Conservation (phyloP, 176 grass and related monocot species). For the Secale cereale region DNA sequence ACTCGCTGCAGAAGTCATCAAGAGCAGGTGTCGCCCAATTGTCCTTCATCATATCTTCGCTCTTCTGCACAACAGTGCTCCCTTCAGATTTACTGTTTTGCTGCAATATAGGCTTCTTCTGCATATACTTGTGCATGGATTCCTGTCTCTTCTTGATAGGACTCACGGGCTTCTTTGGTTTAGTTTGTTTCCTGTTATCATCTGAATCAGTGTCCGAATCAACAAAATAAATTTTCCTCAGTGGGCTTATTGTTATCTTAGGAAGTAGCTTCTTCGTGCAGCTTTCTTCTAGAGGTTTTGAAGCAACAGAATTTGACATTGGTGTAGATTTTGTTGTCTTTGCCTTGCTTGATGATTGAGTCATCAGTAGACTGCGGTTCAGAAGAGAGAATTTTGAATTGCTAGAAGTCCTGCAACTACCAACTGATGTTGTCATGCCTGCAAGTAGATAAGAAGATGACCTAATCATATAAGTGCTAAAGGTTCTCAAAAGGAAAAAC, state of each 20-base stretch:
- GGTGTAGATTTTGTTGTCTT: slow-evolving; percentile 36
- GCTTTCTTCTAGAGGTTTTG: slow-evolving; percentile 64
- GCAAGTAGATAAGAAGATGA: slow-evolving; percentile 33
- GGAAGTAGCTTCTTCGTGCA: slow-evolving; percentile 63
- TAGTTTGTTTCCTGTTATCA: slow-evolving; percentile 37
- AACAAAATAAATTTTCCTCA: slow-evolving; percentile 77
- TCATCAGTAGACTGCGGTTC: slow-evolving; percentile 42
- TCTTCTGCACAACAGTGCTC: slow-evolving; percentile 16
- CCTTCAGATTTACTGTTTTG: slow-evolving; percentile 26
- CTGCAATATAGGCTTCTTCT: slow-evolving; percentile 9
- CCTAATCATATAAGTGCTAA: slow-evolving; percentile 1
- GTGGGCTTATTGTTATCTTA: slow-evolving; percentile 58
- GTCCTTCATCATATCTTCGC: background rate
- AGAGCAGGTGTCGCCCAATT: slow-evolving; percentile 71
- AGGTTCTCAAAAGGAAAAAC: background rate
- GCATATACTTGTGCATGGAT: slow-evolving; percentile 23
- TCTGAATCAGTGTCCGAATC: slow-evolving; percentile 87
- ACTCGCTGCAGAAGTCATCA: slow-evolving; percentile 84
- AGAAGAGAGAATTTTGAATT: slow-evolving; percentile 61
- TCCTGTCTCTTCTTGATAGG: slow-evolving; percentile 27
- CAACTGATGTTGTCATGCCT: slow-evolving; percentile 51
- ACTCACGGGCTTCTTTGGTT: slow-evolving; percentile 17
- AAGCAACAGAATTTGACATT: slow-evolving; percentile 30
- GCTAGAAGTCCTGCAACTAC: slow-evolving; percentile 37
- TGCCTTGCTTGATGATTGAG: slow-evolving; percentile 49